These are phyloP conservation scores for Wallacemonas sp. DNA, from an alignment of 208 protist species.

Conservation along the genomic window DNA sequence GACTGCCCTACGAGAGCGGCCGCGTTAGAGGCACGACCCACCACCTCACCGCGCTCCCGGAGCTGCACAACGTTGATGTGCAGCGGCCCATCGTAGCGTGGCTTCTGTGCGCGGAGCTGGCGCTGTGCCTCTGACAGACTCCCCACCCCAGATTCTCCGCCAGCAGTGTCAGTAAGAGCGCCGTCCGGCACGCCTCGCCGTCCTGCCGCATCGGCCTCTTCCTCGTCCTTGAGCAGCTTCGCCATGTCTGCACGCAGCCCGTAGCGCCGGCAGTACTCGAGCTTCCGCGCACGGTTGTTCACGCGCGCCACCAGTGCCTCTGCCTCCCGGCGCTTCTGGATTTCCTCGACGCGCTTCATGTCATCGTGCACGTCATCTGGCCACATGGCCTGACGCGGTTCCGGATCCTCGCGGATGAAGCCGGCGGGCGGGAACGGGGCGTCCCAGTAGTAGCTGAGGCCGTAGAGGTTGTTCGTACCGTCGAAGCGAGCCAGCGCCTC, in stretches of 20 bases:
- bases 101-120: conserved; percentile 6
- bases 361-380: conserved; percentile 26
- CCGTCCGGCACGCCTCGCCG: not conserved
- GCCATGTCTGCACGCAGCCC: conserved; percentile 8
- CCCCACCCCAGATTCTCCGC: not conserved
- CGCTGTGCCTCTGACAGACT: not conserved
- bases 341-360: not conserved
- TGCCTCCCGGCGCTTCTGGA: not conserved
- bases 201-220: conserved; percentile 14
- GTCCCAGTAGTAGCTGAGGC: conserved; percentile 71
- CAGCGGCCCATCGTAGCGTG: conserved; percentile 30
- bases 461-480: conserved; percentile 62
- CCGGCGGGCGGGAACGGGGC: conserved; percentile 62
- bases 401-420: conserved; percentile 64
- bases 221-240: conserved; percentile 15
- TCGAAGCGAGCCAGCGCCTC: conserved; percentile 27
- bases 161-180: not conserved
- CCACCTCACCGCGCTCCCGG: not conserved
- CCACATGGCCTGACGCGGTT: conserved; percentile 75
- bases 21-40: not conserved
- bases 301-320: conserved; percentile 11
- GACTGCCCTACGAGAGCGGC: not conserved
- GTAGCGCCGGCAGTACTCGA: not conserved
- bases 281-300: conserved; percentile 14
- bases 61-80: conserved; percentile 45